Base-by-base conservation (phyloP, 768 basidiomycete genomes). In the Lactarius tabidus region DNA sequence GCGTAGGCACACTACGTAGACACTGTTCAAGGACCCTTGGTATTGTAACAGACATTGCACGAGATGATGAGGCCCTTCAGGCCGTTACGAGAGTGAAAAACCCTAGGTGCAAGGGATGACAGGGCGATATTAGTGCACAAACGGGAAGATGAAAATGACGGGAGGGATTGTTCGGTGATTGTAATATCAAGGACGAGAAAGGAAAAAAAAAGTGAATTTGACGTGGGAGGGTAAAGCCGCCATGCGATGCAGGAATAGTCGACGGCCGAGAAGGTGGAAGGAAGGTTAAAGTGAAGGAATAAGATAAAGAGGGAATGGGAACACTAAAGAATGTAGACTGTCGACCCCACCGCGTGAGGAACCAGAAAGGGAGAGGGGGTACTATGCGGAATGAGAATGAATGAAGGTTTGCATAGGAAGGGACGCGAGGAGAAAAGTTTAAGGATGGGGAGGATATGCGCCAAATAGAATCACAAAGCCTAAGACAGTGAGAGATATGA, bases 201-300 rank as follows among this genome's bases (percentile, higher is more conserved):
- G 14, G 64, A 18, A 17, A 68, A 57, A 59, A 60, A 57, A 62
- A 36, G 28, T 43, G 58, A 45, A 64, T 36, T 55, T 60, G 67
- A 48, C 23, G 45, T 61, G 60, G 64, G 60, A 60, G 62, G 60
- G 51, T 61, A 62, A 71, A 73, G 70, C 72, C 71, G 63, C 69
- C 74, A 71, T 71, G 75, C 68, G 70, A 76, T 75, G 73, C 67
- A 74, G 72, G 63, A 72, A 71, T 70, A 72, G 73, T 73, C 78
- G 73, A 77, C 75, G 76, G 72, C 70, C 73, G 70, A 67, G 69
- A 72, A 73, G 68, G 69, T 71, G 64, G 69, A 73, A 70, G 71
- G 69, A 75, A 80, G 78, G 79, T 79, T 82, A 80, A 77, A 81
- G 86, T 90, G 88, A 89, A 81, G 84, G 82, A 90, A 90, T 90